Conservation (phyloP, 192 early-diverging fungal genomes). For the Physocladia obscura region DNA sequence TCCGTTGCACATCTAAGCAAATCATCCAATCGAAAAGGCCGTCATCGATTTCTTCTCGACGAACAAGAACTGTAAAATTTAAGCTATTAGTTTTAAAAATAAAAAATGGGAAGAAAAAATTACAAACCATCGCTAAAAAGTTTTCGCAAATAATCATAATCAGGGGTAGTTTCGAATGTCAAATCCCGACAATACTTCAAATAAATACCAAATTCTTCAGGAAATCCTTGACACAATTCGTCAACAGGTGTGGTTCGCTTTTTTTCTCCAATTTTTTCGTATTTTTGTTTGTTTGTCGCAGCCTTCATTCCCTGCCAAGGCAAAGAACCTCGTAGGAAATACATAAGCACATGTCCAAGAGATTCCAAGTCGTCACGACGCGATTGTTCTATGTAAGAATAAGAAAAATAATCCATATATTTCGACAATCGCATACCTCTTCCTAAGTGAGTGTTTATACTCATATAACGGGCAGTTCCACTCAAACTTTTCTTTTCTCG, state of each 20-base stretch:
- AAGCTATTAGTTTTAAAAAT: not conserved
- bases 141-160: conserved; percentile 89
- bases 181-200: conserved; percentile 87
- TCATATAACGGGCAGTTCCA: conserved; percentile 89
- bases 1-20: conserved; percentile 52
- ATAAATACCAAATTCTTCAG: conserved; percentile 89
- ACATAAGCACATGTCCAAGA: conserved; percentile 97
- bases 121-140: conserved; percentile 73
- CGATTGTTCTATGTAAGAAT: conserved; percentile 81
- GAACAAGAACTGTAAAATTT: conserved; percentile 29
- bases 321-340: conserved; percentile 89
- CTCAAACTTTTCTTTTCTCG: conserved; percentile 91
- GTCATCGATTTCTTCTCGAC: conserved; percentile 78
- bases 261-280: conserved; percentile 98
- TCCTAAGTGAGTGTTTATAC: conserved; percentile 95
- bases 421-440: conserved; percentile 55
- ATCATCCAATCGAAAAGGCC: conserved; percentile 93
- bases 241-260: conserved; percentile 88
- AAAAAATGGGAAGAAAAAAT: not conserved
- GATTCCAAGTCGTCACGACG: conserved; percentile 96
- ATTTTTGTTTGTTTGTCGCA: conserved; percentile 97
- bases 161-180: conserved; percentile 91
- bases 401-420: not conserved
- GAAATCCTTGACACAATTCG: conserved; percentile 88
- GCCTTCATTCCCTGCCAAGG: conserved; percentile 99